A percentile compares a stretch with the other conserved stretches of the same genome.
These are phyloP conservation scores for Besnoitia besnoiti DNA, from an alignment of 169 alveolate species.

Conservation along the genomic window DNA sequence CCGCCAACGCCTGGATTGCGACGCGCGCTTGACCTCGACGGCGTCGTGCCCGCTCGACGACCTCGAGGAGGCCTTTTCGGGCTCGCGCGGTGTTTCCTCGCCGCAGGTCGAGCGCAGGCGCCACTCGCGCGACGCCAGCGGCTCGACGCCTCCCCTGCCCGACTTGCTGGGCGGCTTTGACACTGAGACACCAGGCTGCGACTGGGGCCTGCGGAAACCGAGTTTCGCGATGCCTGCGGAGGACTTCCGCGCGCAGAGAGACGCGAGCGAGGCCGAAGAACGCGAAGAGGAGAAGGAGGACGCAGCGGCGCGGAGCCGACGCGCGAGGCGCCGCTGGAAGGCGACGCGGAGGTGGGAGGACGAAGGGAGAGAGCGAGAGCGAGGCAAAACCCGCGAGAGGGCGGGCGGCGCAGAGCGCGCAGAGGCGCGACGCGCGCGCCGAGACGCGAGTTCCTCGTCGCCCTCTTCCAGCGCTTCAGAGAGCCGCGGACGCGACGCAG, in stretches of 20 bases:
- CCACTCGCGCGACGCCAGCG: no score
- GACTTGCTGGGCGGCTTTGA: background rate
- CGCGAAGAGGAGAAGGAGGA: background rate
- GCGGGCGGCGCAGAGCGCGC: background rate
- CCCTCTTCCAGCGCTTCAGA: background rate
- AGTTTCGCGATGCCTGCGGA: no score
- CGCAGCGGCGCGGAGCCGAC: background rate
- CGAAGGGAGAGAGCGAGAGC: no score
- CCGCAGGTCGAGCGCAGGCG: no score
- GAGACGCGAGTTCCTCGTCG: background rate
- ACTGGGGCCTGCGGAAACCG: background rate
- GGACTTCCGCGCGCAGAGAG: no score
- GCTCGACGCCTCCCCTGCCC: slow-evolving; percentile 1
- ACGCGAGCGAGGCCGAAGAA: no score
- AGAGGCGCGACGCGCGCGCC: background rate
- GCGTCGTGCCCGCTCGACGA: background rate
- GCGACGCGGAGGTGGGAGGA: no score
- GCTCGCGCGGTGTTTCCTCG: no score
- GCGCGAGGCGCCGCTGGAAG: no score
- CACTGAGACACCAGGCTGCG: background rate
- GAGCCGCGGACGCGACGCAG: background rate
- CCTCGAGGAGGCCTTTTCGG: background rate
- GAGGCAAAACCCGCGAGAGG: background rate
- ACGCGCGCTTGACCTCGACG: no score
- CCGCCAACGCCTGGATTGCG: no score